Evolutionary conservation across 805 yeast genomes (phyloP).

Genomic region (Kodamaea restingae): DNA sequence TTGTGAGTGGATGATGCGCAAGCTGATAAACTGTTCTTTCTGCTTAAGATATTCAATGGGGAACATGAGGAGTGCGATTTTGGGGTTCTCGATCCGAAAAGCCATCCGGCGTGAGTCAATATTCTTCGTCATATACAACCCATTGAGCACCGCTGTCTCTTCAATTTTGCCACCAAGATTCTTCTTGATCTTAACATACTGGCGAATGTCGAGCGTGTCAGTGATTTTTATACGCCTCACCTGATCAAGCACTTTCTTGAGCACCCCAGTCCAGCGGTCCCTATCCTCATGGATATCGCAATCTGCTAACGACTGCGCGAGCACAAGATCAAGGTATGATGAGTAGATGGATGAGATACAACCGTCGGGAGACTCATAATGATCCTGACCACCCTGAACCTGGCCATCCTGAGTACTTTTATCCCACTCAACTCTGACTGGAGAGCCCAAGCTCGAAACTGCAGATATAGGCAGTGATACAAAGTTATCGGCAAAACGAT

Average conservation of each 20-base stretch:
- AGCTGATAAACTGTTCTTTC: constrained; percentile 74
- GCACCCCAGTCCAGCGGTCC: constrained; percentile 55
- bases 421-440: too few relatives aligned
- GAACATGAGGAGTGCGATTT: constrained; percentile 77
- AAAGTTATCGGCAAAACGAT: too few relatives aligned
- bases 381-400: too few relatives aligned
- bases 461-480: too few relatives aligned
- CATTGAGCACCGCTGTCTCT: constrained; percentile 59
- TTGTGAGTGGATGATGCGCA: constrained; percentile 81
- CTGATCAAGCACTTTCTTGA: constrained; percentile 49
- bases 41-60: constrained; percentile 81
- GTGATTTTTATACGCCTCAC: constrained; percentile 62
- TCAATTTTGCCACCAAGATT: constrained; percentile 69
- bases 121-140: constrained; percentile 79
- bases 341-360: background rate
- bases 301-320: constrained; percentile 60
- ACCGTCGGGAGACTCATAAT: too few relatives aligned
- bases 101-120: constrained; percentile 82
- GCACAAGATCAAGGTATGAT: constrained; percentile 27
- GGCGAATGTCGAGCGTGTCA: constrained; percentile 80
- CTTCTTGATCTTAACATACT: constrained; percentile 81
- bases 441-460: too few relatives aligned
- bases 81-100: constrained; percentile 56
- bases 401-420: too few relatives aligned
- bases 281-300: constrained; percentile 46